Evolutionary conservation across 306 rosid genomes (phyloP).

Genomic region (Abrus precatorius): DNA sequence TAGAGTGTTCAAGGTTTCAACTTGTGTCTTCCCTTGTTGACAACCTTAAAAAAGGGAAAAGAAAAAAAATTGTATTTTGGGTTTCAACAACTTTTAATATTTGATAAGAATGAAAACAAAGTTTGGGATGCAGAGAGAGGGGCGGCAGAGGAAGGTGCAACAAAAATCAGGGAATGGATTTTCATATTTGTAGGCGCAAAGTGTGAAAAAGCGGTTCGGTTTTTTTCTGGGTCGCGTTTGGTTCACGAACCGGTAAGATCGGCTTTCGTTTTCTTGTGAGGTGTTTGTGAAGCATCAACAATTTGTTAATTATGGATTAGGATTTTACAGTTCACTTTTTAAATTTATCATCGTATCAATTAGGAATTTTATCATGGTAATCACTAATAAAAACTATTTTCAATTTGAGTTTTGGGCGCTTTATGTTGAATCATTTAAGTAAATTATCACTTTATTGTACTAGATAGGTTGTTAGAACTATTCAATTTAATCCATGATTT

Average conservation of each 20-base stretch:
- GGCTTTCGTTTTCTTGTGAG: constrained; percentile 53
- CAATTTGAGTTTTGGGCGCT: no score
- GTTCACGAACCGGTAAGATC: constrained; percentile 66
- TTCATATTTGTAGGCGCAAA: constrained; percentile 69
- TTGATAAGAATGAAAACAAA: constrained; percentile 22
- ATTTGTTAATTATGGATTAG: background rate
- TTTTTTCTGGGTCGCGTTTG: constrained; percentile 59
- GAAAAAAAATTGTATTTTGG: constrained; percentile 1
- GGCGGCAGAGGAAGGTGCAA: constrained; percentile 56
- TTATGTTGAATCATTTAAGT: no score
- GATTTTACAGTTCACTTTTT: no score
- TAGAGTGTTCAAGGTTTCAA: constrained; percentile 31
- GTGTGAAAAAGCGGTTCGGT: constrained; percentile 8
- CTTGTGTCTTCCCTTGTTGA: constrained; percentile 23
- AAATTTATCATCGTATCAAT: no score
- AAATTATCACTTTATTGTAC: no score
- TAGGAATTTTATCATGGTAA: no score
- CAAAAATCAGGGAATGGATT: constrained; percentile 48
- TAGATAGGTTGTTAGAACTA: no score
- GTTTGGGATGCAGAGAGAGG: constrained; percentile 50
- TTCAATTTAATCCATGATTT: no score
- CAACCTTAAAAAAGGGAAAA: background rate
- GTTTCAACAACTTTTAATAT: constrained; percentile 30
- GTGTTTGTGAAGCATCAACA: background rate
- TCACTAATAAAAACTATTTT: no score